phyloP scores from a whole-genome alignment of 2,329 filamentous ascomycete species.

The Diaporthe caulivora region DNA sequence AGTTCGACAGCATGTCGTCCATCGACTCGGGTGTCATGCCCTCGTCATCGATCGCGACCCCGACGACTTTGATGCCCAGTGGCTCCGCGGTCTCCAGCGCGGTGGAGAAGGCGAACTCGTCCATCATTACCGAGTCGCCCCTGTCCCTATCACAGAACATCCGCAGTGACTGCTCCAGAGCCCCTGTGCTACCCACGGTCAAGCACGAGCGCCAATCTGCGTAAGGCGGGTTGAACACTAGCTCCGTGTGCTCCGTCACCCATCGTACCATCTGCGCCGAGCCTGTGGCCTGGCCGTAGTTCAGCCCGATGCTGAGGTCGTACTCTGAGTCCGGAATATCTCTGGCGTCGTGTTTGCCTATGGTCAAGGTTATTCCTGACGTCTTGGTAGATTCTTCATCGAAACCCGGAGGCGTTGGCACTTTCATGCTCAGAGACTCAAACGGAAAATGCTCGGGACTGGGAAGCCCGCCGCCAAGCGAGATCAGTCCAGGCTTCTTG shows the following conservation, averaged over 20 bases:
- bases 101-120: slow-evolving; percentile 91
- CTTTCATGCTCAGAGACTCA: slow-evolving; percentile 79
- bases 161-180: slow-evolving; percentile 85
- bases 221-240: slow-evolving; percentile 88
- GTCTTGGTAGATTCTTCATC: slow-evolving; percentile 75
- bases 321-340: slow-evolving; percentile 59
- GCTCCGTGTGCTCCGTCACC: slow-evolving; percentile 94
- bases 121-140: slow-evolving; percentile 84
- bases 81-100: slow-evolving; percentile 70
- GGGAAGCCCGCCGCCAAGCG: slow-evolving; percentile 91
- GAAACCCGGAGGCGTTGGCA: slow-evolving; percentile 78
- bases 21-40: slow-evolving; percentile 65
- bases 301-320: slow-evolving; percentile 89
- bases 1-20: slow-evolving; percentile 63
- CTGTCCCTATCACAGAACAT: slow-evolving; percentile 80
- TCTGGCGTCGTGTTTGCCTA: slow-evolving; percentile 87
- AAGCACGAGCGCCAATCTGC: slow-evolving; percentile 89
- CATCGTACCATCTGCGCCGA: slow-evolving; percentile 90
- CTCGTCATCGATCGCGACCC: slow-evolving; percentile 64
- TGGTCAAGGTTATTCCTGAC: slow-evolving; percentile 70
- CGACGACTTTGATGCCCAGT: slow-evolving; percentile 64
- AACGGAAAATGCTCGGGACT: slow-evolving; percentile 95
- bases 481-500: slow-evolving; percentile 86
- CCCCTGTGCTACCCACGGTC: slow-evolving; percentile 87
- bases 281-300: slow-evolving; percentile 91